Base-by-base conservation (phyloP, 768 basidiomycete genomes). In the Sporobolomyces roseus region DNA sequence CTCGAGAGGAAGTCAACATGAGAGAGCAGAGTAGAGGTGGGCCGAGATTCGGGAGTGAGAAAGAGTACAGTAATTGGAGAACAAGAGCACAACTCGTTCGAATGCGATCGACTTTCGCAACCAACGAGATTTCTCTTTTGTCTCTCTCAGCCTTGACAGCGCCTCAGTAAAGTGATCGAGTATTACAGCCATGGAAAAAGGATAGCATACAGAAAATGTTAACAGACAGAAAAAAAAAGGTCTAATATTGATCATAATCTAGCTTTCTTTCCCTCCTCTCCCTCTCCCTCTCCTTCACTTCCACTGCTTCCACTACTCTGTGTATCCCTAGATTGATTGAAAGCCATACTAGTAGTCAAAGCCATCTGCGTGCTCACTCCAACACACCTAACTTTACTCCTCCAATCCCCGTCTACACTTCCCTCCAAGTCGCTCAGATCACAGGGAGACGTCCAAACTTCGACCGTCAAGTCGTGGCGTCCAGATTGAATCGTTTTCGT, bases 331-430 rank as follows among this genome's bases (percentile, higher is more conserved):
- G 45, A 55, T 5, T 13, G 38, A 50, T 70, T 70, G 30, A 70
- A 51, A 38, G 61, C 59, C 48, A 70, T 55, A 13, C 60, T 33
- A 21, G 61, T 32, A 1, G 64, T 46, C 17, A 70, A 55, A 3
- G 69, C 69, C 69, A 70, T 70, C 68, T 69, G 58, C 17, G 69
- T 70, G n/a, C 64, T 66, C 4, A 70, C 50, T 27, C 69, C 69
- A 27, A 70, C 48, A 33, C 58, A 55, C 32, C 58, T 59, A 29
- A 30, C 69, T 33, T 61, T 23, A 10, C 16, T 50, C 33, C 69
- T 35, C 69, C 69, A 70, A 12, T 41, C 6, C 30, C 30, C 4
- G 14, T 48, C 1, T 4, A 16, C 5, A 14, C 13, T 16, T 25
- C 38, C 27, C 14, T 23, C 60, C 19, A 9, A 9, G 38, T 41